These are phyloP conservation scores for Chimonanthus salicifolius DNA, from an alignment of 164 flowering plant species.

Conservation along the genomic window DNA sequence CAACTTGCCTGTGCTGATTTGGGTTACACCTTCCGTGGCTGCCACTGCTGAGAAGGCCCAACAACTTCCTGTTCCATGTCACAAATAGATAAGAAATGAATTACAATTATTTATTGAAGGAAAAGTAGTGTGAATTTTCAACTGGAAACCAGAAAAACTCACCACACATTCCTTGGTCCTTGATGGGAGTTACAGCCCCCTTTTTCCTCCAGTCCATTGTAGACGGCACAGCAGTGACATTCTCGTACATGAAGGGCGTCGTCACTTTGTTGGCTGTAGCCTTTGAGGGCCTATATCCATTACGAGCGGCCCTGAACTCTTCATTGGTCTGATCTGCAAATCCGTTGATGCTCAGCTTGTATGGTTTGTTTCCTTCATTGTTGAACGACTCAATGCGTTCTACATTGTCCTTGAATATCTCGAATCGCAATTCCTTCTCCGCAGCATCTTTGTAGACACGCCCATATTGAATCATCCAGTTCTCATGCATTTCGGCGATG, in stretches of 20 bases:
- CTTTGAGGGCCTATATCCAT: conserved; percentile 9
- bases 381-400: conserved; percentile 23
- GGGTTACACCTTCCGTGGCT: not conserved
- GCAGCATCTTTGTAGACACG: conserved; percentile 9
- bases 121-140: too few relatives aligned
- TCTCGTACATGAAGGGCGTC: conserved; percentile 6
- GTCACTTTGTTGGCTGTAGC: not conserved
- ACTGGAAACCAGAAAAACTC: not conserved
- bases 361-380: conserved; percentile 6
- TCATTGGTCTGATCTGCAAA: conserved; percentile 31
- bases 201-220: conserved; percentile 33
- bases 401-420: conserved; percentile 30
- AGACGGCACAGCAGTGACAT: not conserved
- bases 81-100: not conserved
- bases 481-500: conserved; percentile 13
- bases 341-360: conserved; percentile 21
- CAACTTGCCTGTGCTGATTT: not conserved
- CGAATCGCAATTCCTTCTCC: conserved; percentile 20
- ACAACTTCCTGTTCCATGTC: not conserved
- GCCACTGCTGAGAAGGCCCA: conserved; percentile 12
- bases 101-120: too few relatives aligned
- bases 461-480: conserved; percentile 17
- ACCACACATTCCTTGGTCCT: not conserved
- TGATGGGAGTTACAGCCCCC: conserved; percentile 14
- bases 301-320: conserved; percentile 19